phyloP scores from a whole-genome alignment of 1,284 basidiomycete species.

The Ustilago trichophora region DNA sequence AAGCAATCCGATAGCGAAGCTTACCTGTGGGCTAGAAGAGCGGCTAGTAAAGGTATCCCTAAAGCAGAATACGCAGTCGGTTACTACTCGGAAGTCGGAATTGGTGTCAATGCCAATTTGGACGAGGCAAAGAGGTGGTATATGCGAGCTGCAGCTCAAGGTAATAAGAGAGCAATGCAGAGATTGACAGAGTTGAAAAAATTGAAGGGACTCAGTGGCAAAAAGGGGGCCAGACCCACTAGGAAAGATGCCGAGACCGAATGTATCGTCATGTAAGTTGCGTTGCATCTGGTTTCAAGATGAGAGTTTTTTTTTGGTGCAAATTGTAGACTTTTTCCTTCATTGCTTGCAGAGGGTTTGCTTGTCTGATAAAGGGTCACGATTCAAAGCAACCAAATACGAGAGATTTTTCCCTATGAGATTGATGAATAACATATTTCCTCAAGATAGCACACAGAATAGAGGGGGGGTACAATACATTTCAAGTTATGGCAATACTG shows the following conservation, averaged over 20 bases:
- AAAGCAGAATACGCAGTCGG: conserved; percentile 81
- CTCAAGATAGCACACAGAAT: too few relatives aligned
- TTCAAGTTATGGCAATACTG: too few relatives aligned
- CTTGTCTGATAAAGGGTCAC: too few relatives aligned
- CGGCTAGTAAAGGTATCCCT: conserved; percentile 68
- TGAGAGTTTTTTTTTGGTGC: too few relatives aligned
- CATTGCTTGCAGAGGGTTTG: too few relatives aligned
- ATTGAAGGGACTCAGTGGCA: conserved; percentile 51
- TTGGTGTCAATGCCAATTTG: conserved; percentile 93
- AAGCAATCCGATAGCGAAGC: conserved; percentile 98
- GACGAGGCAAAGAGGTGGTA: conserved; percentile 99
- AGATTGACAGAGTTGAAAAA: conserved; percentile 80
- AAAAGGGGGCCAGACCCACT: conserved; percentile 54
- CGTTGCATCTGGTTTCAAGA: too few relatives aligned
- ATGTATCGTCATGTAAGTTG: conserved; percentile 53
- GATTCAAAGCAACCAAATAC: too few relatives aligned
- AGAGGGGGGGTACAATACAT: too few relatives aligned
- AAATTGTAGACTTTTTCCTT: too few relatives aligned
- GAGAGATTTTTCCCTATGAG: too few relatives aligned
- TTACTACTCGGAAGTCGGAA: conserved; percentile 94
- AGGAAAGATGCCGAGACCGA: conserved; percentile 58
- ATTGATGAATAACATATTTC: too few relatives aligned
- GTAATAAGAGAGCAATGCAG: conserved; percentile 93
- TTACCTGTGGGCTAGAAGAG: conserved; percentile 72
- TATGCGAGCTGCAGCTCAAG: conserved; percentile 85